Base-by-base conservation (phyloP, 1,139 yeast genomes). In the Geotrichum macrosporum region DNA sequence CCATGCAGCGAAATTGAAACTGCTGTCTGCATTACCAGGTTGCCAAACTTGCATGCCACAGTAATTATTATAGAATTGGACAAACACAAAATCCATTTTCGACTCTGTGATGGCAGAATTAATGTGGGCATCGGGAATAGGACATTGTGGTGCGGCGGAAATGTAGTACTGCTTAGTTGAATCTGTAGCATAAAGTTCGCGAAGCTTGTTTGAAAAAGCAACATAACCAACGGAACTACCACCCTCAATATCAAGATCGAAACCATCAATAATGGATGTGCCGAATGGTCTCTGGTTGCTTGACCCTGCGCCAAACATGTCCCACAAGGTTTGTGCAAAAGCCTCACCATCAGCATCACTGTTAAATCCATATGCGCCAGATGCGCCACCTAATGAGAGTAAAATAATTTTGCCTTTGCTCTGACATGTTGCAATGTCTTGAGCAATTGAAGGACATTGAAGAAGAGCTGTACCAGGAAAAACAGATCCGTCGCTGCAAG, bases 131-230 rank as follows among this genome's bases (percentile, higher is more conserved):
- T 89, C 96, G 15, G 96, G 96, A 61, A 81, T 84, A 18, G 83
- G 84, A 69, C 97, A 89, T 70, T 89, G 96, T 18, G 96, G 96
- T 53, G 97, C 95, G 53, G 95, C 95, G 48, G 94, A 77, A 40
- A 89, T 70, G 64, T 84, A 87, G 67, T 84, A 88, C 13, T 64
- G 60, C 62, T 56, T 59, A 30, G 60, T 54, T n/a, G n/a, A n/a
- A n/a, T n/a, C n/a, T n/a, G n/a, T n/a, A 19, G 69, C 69, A 57
- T 74, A 86, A 53, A 76, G 69, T 2, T 61, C 56, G 69, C 92
- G 80, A 60, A 89, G 72, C 35, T 56, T 53, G 16, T 53, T 58
- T 15, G 62, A 82, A 49, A 81, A 66, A 4, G 80, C 77, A 27
- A 73, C 71, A 55, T 75, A 75, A 21, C 84, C 84, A 3, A 68